A percentile compares a stretch with the other conserved stretches of the same genome.
phyloP scores from a whole-genome alignment of 495 filamentous ascomycete species.

The Copromyces sp. region DNA sequence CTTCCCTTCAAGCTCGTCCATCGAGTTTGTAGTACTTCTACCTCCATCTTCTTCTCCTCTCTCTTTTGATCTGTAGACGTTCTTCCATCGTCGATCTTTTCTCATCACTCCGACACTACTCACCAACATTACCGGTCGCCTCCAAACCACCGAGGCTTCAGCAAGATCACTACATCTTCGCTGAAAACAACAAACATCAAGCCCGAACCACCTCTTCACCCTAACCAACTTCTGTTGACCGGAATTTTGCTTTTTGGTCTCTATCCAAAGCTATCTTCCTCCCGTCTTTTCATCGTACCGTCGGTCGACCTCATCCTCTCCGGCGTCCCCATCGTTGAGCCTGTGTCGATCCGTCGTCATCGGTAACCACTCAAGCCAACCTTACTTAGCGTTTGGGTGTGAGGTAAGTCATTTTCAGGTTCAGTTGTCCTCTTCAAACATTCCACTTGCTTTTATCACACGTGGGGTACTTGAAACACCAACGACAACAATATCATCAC shows the following conservation, averaged over 20 bases:
- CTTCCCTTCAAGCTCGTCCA: neutral
- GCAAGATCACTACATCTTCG: neutral
- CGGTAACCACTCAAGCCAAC: neutral
- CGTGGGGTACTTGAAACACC: neutral
- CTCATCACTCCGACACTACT: neutral
- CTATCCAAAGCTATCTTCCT: neutral
- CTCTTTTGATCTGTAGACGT: neutral
- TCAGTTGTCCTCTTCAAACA: neutral
- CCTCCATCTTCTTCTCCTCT: neutral
- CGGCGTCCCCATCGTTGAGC: neutral
- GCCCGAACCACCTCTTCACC: neutral
- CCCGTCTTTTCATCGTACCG: neutral
- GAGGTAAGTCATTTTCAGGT: neutral
- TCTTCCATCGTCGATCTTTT: conserved; percentile 8
- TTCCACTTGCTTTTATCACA: neutral
- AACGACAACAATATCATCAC: neutral
- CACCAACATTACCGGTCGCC: neutral
- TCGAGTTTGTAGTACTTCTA: neutral
- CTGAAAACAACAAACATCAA: neutral
- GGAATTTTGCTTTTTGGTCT: conserved; percentile 10
- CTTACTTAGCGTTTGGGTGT: neutral
- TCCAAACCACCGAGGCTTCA: neutral
- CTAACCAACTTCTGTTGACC: conserved; percentile 3
- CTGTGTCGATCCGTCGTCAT: neutral
- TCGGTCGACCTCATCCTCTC: neutral